Evolutionary conservation across 2,329 filamentous ascomycete species (phyloP).

Genomic region (Cytospora schulzeri): DNA sequence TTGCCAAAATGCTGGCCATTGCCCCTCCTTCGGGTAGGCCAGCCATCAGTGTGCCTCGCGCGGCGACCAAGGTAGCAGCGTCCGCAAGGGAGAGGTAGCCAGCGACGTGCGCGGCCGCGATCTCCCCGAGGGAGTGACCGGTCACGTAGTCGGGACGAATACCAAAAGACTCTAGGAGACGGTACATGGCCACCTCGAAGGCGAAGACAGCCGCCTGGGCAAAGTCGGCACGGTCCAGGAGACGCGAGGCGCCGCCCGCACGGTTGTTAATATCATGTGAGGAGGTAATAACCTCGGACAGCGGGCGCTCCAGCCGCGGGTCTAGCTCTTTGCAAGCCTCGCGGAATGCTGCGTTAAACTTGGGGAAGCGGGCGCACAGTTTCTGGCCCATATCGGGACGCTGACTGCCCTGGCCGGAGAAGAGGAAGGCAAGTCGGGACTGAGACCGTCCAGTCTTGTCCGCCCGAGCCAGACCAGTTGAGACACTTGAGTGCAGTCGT

Average conservation of each 20-base stretch:
- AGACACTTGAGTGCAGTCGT: constrained; percentile 15
- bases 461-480: constrained; percentile 9
- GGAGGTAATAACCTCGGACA: constrained; percentile 19
- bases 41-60: constrained; percentile 37
- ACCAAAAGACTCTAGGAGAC: constrained; percentile 37
- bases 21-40: constrained; percentile 3
- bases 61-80: constrained; percentile 38
- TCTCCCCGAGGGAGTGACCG: constrained; percentile 37
- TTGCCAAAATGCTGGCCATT: constrained; percentile 15
- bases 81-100: constrained; percentile 37
- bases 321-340: constrained; percentile 31
- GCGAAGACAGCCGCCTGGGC: constrained; percentile 40
- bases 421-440: constrained; percentile 36
- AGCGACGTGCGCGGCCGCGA: constrained; percentile 37
- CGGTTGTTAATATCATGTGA: constrained; percentile 26
- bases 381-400: constrained; percentile 38
- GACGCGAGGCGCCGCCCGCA: neutral
- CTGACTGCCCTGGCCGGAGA: constrained; percentile 42
- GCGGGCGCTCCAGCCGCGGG: constrained; percentile 31
- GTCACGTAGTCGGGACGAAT: constrained; percentile 36
- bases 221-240: constrained; percentile 36
- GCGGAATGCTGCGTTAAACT: constrained; percentile 34
- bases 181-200: constrained; percentile 37
- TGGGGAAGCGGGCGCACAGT: constrained; percentile 31
- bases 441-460: constrained; percentile 22